Conservation (phyloP, 345 rosid species). For the Cardamine chenopodiifolia region DNA sequence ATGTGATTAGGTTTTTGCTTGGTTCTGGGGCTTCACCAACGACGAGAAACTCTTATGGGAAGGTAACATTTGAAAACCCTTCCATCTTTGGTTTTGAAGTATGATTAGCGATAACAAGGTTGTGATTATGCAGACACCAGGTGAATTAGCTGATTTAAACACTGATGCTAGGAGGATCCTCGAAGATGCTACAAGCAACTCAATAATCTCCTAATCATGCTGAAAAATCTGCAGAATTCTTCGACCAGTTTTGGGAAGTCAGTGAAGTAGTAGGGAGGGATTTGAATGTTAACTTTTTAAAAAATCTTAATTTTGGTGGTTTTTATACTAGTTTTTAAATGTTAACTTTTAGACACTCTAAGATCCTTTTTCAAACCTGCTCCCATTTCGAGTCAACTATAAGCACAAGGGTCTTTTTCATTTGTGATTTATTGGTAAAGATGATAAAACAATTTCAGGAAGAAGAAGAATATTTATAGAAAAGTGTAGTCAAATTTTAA, state of each 20-base stretch:
- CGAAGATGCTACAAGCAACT: slow-evolving; percentile 46
- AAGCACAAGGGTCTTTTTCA: background rate
- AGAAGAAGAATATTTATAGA: background rate
- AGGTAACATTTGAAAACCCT: slow-evolving; percentile 52
- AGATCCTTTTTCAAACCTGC: no score
- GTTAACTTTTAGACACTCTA: background rate
- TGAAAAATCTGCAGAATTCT: background rate
- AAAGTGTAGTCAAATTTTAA: background rate
- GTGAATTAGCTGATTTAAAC: slow-evolving; percentile 62
- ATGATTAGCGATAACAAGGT: slow-evolving; percentile 24
- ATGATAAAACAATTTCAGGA: background rate
- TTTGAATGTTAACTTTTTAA: background rate
- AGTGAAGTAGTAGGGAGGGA: slow-evolving; percentile 6
- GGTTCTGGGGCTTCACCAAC: slow-evolving; percentile 69
- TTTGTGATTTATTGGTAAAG: background rate
- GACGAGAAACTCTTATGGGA: slow-evolving; percentile 58
- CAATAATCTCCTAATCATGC: background rate
- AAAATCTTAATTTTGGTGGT: background rate
- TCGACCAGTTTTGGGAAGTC: slow-evolving; percentile 4
- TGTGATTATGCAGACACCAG: slow-evolving; percentile 55
- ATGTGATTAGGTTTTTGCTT: slow-evolving; percentile 67
- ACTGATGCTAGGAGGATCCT: slow-evolving; percentile 62
- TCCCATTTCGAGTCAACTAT: no score
- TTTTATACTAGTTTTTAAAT: background rate
- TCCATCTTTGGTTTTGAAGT: background rate